These are phyloP conservation scores for Prunus kanzakura DNA, from an alignment of 306 rosid species.

Conservation along the genomic window DNA sequence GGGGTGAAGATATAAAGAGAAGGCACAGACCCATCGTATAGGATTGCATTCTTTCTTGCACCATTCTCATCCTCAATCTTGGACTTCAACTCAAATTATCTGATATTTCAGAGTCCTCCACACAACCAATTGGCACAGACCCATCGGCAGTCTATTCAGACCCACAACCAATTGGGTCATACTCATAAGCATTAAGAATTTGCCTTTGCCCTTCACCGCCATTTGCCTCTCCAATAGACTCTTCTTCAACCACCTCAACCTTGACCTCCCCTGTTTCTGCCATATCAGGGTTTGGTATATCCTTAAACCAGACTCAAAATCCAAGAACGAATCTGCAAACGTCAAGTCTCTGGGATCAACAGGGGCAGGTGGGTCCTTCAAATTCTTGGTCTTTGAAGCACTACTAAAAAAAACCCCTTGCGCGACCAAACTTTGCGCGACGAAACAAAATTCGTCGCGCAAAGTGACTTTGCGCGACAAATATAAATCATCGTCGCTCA, in stretches of 20 bases:
- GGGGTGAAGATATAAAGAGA: no score
- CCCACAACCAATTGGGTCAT: slow-evolving; percentile 13
- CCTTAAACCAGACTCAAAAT: slow-evolving; percentile 56
- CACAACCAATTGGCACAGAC: slow-evolving; percentile 13
- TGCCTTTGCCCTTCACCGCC: neutral
- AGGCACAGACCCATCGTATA: no score
- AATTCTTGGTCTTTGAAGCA: slow-evolving; percentile 16
- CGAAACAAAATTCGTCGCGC: no score
- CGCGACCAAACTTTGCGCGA: no score
- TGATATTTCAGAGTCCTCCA: slow-evolving; percentile 20
- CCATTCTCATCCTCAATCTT: neutral
- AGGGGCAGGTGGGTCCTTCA: slow-evolving; percentile 22
- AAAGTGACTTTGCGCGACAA: no score
- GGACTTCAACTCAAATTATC: slow-evolving; percentile 16
- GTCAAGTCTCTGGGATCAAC: slow-evolving; percentile 32
- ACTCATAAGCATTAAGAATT: neutral
- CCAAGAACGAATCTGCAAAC: slow-evolving; percentile 57
- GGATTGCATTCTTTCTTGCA: neutral
- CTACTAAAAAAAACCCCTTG: no score
- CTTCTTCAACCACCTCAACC: neutral
- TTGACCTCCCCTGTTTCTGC: slow-evolving; percentile 16
- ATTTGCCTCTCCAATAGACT: neutral
- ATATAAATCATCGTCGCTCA: no score
- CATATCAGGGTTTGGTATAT: slow-evolving; percentile 27
- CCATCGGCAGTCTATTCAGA: neutral